Evolutionary conservation across 2,329 filamentous ascomycete genomes (phyloP).

Genomic region (Penicillium sp.): DNA sequence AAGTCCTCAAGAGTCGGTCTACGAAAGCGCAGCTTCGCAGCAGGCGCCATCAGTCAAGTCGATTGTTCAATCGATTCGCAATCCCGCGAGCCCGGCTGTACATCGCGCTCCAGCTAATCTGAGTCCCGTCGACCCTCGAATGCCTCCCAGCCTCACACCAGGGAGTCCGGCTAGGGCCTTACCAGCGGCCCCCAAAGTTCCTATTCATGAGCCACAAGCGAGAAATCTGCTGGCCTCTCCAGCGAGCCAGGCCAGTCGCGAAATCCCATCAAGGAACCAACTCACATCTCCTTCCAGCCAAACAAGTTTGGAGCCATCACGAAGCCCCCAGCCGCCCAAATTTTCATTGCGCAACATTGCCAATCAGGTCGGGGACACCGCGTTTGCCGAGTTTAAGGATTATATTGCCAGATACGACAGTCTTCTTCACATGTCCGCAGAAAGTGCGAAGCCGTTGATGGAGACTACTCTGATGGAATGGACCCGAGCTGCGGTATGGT

Average conservation of each 20-base stretch:
- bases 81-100: constrained; percentile 21
- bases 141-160: constrained; percentile 22
- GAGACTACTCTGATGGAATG: constrained; percentile 62
- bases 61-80: constrained; percentile 25
- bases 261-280: constrained; percentile 4
- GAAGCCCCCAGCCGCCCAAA: constrained; percentile 27
- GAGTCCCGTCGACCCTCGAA: constrained; percentile 24
- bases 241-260: constrained; percentile 7
- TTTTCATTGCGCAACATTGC: constrained; percentile 35
- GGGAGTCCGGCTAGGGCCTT: constrained; percentile 18
- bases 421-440: constrained; percentile 71
- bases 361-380: constrained; percentile 55
- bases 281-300: constrained; percentile 14
- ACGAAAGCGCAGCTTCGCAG: constrained; percentile 26
- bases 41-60: constrained; percentile 23
- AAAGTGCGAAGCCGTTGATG: constrained; percentile 63
- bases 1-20: constrained; percentile 11
- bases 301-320: constrained; percentile 15
- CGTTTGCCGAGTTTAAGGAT: constrained; percentile 63
- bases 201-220: constrained; percentile 4
- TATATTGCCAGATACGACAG: constrained; percentile 70
- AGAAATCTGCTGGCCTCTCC: constrained; percentile 11
- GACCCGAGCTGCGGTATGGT: constrained; percentile 73
- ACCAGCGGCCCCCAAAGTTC: constrained; percentile 4
- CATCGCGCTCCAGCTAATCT: constrained; percentile 15